These are phyloP conservation scores for Aspergillus haitiensis DNA, from an alignment of 495 filamentous ascomycete genomes.

Conservation along the genomic window DNA sequence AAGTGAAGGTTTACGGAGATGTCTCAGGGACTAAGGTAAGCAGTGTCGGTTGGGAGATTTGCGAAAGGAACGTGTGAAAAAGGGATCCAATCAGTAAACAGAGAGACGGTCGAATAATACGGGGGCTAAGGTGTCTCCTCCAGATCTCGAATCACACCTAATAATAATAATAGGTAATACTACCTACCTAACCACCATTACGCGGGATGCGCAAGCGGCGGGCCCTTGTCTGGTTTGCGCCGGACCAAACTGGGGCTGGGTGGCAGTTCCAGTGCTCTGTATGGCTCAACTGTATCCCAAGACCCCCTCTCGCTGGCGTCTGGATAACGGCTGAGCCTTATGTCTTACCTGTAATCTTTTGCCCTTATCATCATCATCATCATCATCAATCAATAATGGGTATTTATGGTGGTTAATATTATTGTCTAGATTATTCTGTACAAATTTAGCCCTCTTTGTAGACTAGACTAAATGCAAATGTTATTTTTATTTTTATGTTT, in stretches of 20 bases:
- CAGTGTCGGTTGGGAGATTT: background rate
- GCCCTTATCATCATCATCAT: background rate
- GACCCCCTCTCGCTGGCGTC: background rate
- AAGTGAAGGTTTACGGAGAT: constrained; percentile 2
- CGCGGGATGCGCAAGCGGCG: constrained; percentile 13
- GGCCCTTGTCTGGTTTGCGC: constrained; percentile 7
- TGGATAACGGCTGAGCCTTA: background rate
- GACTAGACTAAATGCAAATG: too few species aligned
- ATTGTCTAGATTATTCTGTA: background rate
- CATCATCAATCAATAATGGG: too few species aligned
- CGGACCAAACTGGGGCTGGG: constrained; percentile 19
- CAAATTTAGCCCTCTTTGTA: background rate
- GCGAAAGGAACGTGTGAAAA: constrained; percentile 13
- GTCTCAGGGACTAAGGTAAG: background rate
- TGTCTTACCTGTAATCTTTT: constrained; percentile 2
- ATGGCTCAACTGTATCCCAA: constrained; percentile 14
- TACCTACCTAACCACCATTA: background rate
- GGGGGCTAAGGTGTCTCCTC: constrained; percentile 15
- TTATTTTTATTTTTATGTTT: too few species aligned
- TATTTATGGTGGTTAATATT: too few species aligned
- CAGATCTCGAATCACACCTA: constrained; percentile 10
- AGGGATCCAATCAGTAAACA: constrained; percentile 8
- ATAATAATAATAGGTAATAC: background rate
- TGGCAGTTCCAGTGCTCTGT: constrained; percentile 13
- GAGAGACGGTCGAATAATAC: background rate